Conservation (phyloP, 2,329 filamentous ascomycete genomes). For the Alternaria arborescens region DNA sequence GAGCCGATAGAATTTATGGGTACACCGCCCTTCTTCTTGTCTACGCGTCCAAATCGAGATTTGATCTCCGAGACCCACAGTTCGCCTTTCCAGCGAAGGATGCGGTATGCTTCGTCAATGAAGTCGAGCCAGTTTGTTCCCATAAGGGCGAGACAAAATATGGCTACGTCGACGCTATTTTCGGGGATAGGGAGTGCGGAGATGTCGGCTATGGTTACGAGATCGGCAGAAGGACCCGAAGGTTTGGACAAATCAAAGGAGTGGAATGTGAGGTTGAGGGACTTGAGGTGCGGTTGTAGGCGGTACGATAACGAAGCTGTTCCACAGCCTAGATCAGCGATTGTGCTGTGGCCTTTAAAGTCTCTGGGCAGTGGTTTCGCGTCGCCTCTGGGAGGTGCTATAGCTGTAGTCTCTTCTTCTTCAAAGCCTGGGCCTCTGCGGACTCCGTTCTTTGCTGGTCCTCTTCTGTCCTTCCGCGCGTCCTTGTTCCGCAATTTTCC, state of each 20-base stretch:
- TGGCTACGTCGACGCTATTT: constrained; percentile 80
- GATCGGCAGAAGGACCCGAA: constrained; percentile 72
- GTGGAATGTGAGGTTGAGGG: constrained; percentile 76
- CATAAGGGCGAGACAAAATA: constrained; percentile 98
- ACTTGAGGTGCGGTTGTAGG: constrained; percentile 69
- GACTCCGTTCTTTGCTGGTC: constrained; percentile 40
- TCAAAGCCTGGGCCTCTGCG: constrained; percentile 20
- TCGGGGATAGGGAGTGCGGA: constrained; percentile 79
- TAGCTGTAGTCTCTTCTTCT: constrained; percentile 14
- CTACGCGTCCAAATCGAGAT: constrained; percentile 77
- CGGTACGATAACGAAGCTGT: constrained; percentile 82
- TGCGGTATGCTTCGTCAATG: constrained; percentile 91
- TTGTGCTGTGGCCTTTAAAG: constrained; percentile 71
- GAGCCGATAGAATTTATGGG: constrained; percentile 72
- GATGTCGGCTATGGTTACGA: constrained; percentile 90
- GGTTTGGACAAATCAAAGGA: constrained; percentile 89
- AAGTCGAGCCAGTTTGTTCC: constrained; percentile 98
- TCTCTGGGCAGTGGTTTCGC: constrained; percentile 73
- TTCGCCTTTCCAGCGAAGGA: constrained; percentile 93
- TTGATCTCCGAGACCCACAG: constrained; percentile 98
- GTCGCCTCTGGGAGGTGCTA: constrained; percentile 25
- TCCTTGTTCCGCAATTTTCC: constrained; percentile 61
- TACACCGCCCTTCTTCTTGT: constrained; percentile 58
- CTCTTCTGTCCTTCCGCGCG: constrained; percentile 54
- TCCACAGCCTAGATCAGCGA: constrained; percentile 93